These are phyloP conservation scores for Tetradesmus lagerheimii DNA, from an alignment of 139 green algal species.

Conservation along the genomic window DNA sequence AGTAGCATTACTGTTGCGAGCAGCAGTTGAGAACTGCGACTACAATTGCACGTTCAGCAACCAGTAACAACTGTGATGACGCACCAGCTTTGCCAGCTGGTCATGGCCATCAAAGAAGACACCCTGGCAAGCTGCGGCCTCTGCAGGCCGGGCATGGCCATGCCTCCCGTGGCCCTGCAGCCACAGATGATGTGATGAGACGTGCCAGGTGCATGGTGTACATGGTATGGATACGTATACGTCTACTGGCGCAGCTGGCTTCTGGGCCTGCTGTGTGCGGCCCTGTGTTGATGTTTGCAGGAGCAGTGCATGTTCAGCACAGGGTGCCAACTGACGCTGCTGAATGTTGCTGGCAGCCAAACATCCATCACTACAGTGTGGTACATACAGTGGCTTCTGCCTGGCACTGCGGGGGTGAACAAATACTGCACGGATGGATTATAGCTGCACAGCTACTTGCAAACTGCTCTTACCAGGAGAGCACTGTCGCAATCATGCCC, in stretches of 20 bases:
- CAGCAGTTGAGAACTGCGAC: not conserved
- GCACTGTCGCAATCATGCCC: not conserved
- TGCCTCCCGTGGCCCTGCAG: not conserved
- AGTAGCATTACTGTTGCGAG: not conserved
- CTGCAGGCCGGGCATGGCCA: not conserved
- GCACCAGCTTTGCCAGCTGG: slow-evolving; percentile 16
- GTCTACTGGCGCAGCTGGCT: not conserved
- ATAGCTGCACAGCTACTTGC: too few species aligned
- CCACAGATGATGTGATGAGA: not conserved
- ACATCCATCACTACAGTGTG: too few species aligned
- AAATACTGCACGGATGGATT: too few species aligned
- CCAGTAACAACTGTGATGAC: not conserved
- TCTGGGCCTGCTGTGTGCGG: not conserved
- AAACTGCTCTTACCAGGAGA: too few species aligned
- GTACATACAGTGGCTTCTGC: too few species aligned
- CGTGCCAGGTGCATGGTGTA: not conserved
- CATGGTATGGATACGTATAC: not conserved
- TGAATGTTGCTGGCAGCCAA: too few species aligned
- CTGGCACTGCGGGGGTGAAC: too few species aligned
- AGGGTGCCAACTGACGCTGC: not conserved
- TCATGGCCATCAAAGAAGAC: slow-evolving; percentile 25
- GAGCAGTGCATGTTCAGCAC: not conserved
- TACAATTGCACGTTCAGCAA: not conserved
- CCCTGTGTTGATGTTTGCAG: not conserved
- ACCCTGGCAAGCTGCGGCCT: slow-evolving; percentile 12